Evolutionary conservation across 202 grass and related monocot genomes (phyloP).

Genomic region (Brachypodium distachyon): DNA sequence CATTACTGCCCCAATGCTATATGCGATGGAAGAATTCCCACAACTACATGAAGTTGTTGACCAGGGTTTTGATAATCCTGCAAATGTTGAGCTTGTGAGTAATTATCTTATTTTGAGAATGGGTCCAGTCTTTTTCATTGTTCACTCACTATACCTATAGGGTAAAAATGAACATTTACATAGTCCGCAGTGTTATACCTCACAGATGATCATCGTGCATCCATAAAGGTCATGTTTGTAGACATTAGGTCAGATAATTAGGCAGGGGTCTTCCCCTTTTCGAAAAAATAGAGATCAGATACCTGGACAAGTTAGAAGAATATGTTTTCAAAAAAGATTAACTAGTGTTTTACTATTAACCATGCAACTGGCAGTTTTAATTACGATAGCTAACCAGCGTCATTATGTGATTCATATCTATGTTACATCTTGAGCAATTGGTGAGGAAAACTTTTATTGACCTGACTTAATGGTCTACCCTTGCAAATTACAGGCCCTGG

Average conservation of each 20-base stretch:
- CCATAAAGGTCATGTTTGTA: background rate
- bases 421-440: background rate
- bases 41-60: conserved; percentile 63
- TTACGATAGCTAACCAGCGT: background rate
- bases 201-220: background rate
- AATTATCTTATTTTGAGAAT: background rate
- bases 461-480: background rate
- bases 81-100: conserved; percentile 76
- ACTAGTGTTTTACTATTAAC: background rate
- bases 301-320: background rate
- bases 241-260: background rate
- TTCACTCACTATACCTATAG: background rate
- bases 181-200: background rate
- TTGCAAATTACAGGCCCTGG: conserved; percentile 47
- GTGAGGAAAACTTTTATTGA: background rate
- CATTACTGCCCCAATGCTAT: conserved; percentile 82
- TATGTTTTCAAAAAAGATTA: background rate
- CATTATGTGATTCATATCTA: background rate
- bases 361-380: background rate
- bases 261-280: too few relatives aligned
- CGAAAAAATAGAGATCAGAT: too few relatives aligned
- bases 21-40: conserved; percentile 88
- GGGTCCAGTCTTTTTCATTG: background rate
- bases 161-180: background rate
- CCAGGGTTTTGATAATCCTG: conserved; percentile 62